Conservation (phyloP, 2,329 filamentous ascomycete species). For the Calonectria pauciramosa region DNA sequence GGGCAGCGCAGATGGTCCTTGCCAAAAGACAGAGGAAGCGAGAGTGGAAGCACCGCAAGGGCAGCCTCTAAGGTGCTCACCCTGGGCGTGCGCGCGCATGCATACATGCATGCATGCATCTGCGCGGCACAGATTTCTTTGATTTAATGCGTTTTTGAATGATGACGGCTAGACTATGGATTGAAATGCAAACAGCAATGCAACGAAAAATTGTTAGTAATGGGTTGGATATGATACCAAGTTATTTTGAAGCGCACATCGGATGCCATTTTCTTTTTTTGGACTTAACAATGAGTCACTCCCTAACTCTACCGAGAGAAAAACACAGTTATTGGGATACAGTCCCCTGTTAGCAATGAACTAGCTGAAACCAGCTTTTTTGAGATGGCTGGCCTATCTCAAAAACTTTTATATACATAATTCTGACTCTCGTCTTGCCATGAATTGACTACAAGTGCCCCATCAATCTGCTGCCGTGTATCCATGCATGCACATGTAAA, state of each 20-base stretch:
- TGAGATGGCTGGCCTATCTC: conserved; percentile 19
- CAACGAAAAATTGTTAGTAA: background rate
- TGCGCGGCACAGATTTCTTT: background rate
- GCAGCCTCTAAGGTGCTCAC: conserved; percentile 1
- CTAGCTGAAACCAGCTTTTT: background rate
- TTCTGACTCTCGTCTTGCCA: background rate
- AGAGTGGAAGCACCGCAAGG: conserved; percentile 45
- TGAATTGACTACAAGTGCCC: background rate
- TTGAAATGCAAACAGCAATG: conserved; percentile 12
- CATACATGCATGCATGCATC: background rate
- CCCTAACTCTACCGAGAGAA: background rate
- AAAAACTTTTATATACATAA: conserved; percentile 4
- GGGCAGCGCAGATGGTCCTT: conserved; percentile 53
- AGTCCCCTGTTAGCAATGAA: background rate
- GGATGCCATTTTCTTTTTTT: background rate
- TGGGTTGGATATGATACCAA: conserved; percentile 19
- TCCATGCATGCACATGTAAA: background rate
- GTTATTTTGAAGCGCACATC: conserved; percentile 1
- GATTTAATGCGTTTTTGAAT: background rate
- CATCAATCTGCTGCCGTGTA: background rate
- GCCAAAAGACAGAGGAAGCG: conserved; percentile 46
- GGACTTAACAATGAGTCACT: background rate
- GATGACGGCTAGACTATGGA: conserved; percentile 4
- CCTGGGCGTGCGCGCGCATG: background rate
- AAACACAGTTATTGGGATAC: background rate